Evolutionary conservation across 2,329 filamentous ascomycete genomes (phyloP).

Genomic region (Trichoderma aggressivum): DNA sequence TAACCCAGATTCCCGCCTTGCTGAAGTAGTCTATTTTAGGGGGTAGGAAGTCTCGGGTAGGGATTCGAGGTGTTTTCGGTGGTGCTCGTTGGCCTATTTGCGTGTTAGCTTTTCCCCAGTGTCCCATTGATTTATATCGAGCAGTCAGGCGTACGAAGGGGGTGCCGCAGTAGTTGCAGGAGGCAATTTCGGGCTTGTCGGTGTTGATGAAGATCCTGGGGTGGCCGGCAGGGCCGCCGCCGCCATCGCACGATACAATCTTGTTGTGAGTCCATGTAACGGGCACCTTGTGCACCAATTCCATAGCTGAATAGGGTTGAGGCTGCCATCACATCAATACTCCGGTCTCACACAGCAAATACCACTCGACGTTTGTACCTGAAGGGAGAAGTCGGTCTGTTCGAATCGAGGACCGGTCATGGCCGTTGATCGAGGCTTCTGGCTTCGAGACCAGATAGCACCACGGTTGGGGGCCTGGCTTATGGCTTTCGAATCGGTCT

Average conservation of each 20-base stretch:
- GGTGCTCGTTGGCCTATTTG: slow-evolving; percentile 78
- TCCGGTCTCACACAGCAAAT: background rate
- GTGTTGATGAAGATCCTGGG: slow-evolving; percentile 96
- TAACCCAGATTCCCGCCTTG: background rate
- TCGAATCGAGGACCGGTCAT: slow-evolving; percentile 96
- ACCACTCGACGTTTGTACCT: slow-evolving; percentile 57
- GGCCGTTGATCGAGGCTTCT: slow-evolving; percentile 73
- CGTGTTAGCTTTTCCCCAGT: slow-evolving; percentile 10
- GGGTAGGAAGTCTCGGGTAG: slow-evolving; percentile 79
- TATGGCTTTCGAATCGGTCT: slow-evolving; percentile 44
- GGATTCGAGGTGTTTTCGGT: slow-evolving; percentile 80
- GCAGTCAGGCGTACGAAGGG: slow-evolving; percentile 70
- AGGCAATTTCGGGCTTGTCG: slow-evolving; percentile 90
- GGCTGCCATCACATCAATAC: slow-evolving; percentile 55
- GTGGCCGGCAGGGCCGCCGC: slow-evolving; percentile 85
- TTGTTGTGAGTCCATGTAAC: slow-evolving; percentile 86
- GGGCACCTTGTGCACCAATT: slow-evolving; percentile 92
- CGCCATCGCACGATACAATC: slow-evolving; percentile 84
- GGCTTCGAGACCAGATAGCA: slow-evolving; percentile 79
- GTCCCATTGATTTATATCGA: background rate
- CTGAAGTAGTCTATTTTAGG: slow-evolving; percentile 49
- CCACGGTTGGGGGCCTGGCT: slow-evolving; percentile 84
- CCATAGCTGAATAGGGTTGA: slow-evolving; percentile 83
- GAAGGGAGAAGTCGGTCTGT: slow-evolving; percentile 88
- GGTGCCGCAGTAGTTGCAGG: slow-evolving; percentile 88